Percentiles rank a stretch among this genome's conserved stretches.
These are phyloP conservation scores for Populus tomentosa DNA, from an alignment of 441 rosid genomes.

Conservation along the genomic window DNA sequence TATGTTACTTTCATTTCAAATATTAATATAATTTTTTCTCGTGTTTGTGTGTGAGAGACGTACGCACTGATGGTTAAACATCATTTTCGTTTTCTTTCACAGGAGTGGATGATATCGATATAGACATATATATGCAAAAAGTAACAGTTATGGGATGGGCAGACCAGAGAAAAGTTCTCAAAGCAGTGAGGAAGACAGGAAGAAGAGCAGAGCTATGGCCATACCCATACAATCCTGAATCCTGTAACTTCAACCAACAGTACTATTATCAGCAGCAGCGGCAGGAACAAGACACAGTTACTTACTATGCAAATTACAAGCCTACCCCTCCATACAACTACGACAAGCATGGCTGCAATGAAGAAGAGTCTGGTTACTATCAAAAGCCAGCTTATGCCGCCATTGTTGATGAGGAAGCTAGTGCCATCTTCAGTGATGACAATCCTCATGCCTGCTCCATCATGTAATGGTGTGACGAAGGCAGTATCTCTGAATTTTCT, in stretches of 20 bases:
- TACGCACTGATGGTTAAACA: not conserved
- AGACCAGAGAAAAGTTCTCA: constrained; percentile 53
- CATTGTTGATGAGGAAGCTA: constrained; percentile 31
- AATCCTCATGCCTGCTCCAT: constrained; percentile 73
- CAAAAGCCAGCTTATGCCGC: constrained; percentile 35
- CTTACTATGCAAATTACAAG: not conserved
- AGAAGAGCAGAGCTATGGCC: constrained; percentile 64
- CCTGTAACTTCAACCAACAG: constrained; percentile 28
- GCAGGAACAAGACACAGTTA: not conserved
- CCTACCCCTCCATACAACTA: constrained; percentile 15
- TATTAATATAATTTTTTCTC: not conserved
- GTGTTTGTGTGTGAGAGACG: not conserved
- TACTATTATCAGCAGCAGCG: constrained; percentile 18
- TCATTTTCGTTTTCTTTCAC: not conserved
- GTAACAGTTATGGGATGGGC: constrained; percentile 74
- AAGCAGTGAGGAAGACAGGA: constrained; percentile 46
- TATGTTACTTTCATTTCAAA: not conserved
- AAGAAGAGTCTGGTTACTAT: constrained; percentile 40
- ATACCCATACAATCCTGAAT: constrained; percentile 47
- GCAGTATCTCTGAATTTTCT: not conserved
- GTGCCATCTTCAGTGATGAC: constrained; percentile 60
- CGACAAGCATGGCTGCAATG: constrained; percentile 31
- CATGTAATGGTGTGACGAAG: constrained; percentile 29
- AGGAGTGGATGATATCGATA: constrained; percentile 62
- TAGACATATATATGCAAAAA: constrained; percentile 56